Evolutionary conservation across 2,329 filamentous ascomycete genomes (phyloP), one percentile per base, ranked within the genome.

Genomic region (Talaromyces islandicus): DNA sequence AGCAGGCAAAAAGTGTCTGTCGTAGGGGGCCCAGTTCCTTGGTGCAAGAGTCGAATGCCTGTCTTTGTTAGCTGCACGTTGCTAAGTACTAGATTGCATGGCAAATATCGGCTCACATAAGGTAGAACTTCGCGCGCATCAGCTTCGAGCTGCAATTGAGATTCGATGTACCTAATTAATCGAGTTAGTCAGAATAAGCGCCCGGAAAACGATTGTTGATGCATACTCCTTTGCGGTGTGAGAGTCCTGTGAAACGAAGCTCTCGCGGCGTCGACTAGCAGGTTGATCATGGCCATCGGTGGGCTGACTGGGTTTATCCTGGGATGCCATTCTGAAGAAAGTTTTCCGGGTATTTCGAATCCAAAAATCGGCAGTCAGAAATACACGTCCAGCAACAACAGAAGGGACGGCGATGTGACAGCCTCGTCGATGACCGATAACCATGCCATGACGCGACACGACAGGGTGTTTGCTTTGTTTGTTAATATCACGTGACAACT

Each of bases 41-140:
- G 54, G 94, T 97, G 77, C 94, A 99, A 53, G 87, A 88, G 68
- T 96, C 91, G 72, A 97, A 97, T 76, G 94, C 92, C 90, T 95
- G 57, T 14, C 32, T 19, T 53, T 11, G 43, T 46, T 17, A 46
- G 43, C 21, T 2, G 43, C 19, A 19, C 9, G n/a, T 46, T 46
- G 41, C 7, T 11, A 21, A 38, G 4, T 3, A 38, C 17, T 17
- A 38, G 14, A 38, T 38, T 12, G 17, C 35, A 38, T 38, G 35
- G 51, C 54, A 51, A 17, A 46, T 46, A 25, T 27, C 54, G 17
- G 66, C 85, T 69, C 78, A 95, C 91, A 73, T 96, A 99, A 65
- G 94, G 94, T 7, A 99, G 83, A 63, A 90, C 90, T 80, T 99
- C 93, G 67, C 92, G 91, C 53, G 94, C 94, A 77, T 99, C 94